Conservation (phyloP, 148 eudicot species). For the Rhododendron ferrugineum region DNA sequence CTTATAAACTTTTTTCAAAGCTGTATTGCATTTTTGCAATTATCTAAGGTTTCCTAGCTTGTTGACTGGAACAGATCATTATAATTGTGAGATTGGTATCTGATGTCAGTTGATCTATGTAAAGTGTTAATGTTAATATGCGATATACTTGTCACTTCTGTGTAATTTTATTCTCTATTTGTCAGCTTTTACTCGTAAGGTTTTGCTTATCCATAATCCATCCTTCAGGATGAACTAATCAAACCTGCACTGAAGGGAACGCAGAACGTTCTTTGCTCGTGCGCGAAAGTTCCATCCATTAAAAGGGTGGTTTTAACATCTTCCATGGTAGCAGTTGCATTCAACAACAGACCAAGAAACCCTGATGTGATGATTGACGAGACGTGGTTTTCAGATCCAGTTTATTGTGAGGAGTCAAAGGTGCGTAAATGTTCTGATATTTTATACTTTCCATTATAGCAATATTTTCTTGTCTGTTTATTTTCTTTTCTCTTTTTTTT, state of each 20-base stretch:
- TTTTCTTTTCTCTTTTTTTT: not conserved
- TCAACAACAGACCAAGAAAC: conserved; percentile 9
- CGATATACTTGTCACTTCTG: not conserved
- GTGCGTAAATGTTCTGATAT: not conserved
- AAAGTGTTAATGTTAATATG: not conserved
- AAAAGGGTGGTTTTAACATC: conserved; percentile 24
- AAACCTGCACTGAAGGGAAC: conserved; percentile 24
- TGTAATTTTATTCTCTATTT: not conserved
- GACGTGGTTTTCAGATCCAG: conserved; percentile 24
- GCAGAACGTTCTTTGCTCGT: conserved; percentile 18
- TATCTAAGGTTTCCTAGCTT: not conserved
- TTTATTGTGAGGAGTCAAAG: conserved; percentile 10
- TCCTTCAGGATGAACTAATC: conserved; percentile 19
- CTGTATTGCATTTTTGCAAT: not conserved
- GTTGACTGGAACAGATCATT: not conserved
- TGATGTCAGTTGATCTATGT: not conserved
- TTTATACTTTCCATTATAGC: not conserved
- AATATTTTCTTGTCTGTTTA: not conserved
- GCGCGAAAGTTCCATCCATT: conserved; percentile 16
- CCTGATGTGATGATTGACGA: conserved; percentile 17
- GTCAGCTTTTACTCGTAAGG: not conserved
- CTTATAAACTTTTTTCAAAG: not conserved
- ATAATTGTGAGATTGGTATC: not conserved
- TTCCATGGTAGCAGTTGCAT: conserved; percentile 10
- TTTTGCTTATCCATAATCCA: not conserved